Evolutionary conservation across 192 early-diverging fungal genomes (phyloP), one percentile per base, ranked within the genome.

Genomic region (Backusella macrospora): DNA sequence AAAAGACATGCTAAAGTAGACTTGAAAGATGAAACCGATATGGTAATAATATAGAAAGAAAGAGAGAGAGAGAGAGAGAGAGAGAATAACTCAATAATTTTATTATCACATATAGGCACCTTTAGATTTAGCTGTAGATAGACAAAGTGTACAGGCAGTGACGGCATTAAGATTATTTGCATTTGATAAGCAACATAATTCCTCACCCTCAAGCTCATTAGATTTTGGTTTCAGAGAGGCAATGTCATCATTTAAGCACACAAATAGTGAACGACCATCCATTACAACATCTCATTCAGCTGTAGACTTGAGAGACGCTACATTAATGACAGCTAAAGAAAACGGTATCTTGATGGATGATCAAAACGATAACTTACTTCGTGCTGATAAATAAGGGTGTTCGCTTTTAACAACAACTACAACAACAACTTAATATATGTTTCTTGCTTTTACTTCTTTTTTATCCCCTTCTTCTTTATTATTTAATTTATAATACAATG

Each of bases 1-100:
- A 90, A 89, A 72, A 87, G 90, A 65, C 88, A 90, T 68, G 92
- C 93, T 62, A 89, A 90, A 44, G 88, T 85, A 59, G 92, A 93
- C 69, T 80, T 91, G 18, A 84, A 86, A n/a, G 90, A 94, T 71
- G 87, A 81, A n/a, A 82, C 87, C 47, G 87, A 90, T 34, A 85
- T 85, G 83, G 87, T 89, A 80, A 65, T 45, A n/a, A 18, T 6
- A 12, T 14, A 46, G 14, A 46, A 46, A 12, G 13, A 46, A 23
- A 59, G 12, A 23, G 23, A 48, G 3, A 26, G 23, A 46, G 14
- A 46, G 14, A 46, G 14, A 46, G 14, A 46, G 12, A 23, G 23
- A 48, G 3, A 26, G 23, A 59, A 21, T 23, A 26, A 13, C 18
- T 12, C 2, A 23, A 12, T 10, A 10, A 12, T 59, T 23, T 59